These are phyloP conservation scores for Puccinia horiana DNA, from an alignment of 1,284 basidiomycete species.

Conservation along the genomic window DNA sequence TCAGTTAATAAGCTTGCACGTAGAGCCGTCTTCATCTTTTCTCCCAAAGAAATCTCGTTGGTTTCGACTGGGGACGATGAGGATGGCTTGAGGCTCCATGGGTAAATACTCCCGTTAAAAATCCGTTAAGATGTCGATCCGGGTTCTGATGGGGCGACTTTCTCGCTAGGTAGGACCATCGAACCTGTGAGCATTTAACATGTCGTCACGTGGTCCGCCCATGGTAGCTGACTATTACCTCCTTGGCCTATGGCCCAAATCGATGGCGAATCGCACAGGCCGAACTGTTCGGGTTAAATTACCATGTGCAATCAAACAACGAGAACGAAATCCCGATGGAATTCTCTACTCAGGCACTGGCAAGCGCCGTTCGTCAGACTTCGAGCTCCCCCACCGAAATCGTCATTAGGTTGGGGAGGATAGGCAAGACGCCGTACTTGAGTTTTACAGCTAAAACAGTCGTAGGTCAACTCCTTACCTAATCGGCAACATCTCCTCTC, in stretches of 20 bases:
- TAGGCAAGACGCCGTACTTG: conserved; percentile 14
- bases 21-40: conserved; percentile 33
- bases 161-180: conserved; percentile 1
- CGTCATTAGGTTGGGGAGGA: conserved; percentile 26
- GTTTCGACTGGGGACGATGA: conserved; percentile 39
- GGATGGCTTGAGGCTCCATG: conserved; percentile 39
- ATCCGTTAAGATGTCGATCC: not conserved
- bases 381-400: conserved; percentile 35
- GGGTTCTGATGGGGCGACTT: not conserved
- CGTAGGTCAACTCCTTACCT: not conserved
- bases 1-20: conserved; percentile 40
- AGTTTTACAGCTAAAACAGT: conserved; percentile 28
- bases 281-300: conserved; percentile 31
- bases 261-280: not conserved
- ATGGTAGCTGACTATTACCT: not conserved
- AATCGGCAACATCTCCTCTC: not conserved
- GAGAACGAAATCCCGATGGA: conserved; percentile 41
- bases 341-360: conserved; percentile 33
- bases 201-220: not conserved
- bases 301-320: conserved; percentile 21
- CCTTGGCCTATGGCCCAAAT: not conserved
- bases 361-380: conserved; percentile 30
- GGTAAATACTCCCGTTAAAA: conserved; percentile 17
- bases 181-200: conserved; percentile 8
- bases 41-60: conserved; percentile 6